Conservation (phyloP, 1,284 basidiomycete genomes). For the Marasmius fiardii region DNA sequence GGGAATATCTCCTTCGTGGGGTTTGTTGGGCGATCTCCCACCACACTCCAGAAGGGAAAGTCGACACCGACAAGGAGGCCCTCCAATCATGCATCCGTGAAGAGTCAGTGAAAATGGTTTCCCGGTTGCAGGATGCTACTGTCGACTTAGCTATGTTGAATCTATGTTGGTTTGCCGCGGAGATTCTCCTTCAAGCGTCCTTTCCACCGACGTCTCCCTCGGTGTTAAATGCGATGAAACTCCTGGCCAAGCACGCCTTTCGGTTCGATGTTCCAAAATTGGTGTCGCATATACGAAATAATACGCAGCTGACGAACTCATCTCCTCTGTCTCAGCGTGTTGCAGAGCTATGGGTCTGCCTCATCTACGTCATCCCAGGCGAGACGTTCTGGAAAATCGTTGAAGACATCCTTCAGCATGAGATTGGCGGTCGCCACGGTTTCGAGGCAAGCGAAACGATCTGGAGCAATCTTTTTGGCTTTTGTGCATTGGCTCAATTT, state of each 20-base stretch:
- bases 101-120: conserved; percentile 37
- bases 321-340: conserved; percentile 31
- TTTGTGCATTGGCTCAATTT: conserved; percentile 82
- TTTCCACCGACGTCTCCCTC: background rate
- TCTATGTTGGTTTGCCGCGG: conserved; percentile 61
- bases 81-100: conserved; percentile 26
- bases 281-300: conserved; percentile 42
- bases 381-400: conserved; percentile 48
- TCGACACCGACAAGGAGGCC: background rate
- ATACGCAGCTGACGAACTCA: background rate
- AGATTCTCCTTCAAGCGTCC: conserved; percentile 41
- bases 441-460: conserved; percentile 63
- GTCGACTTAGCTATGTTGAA: conserved; percentile 38
- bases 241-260: conserved; percentile 23
- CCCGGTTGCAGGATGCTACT: conserved; percentile 31
- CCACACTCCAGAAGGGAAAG: conserved; percentile 29
- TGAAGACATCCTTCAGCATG: conserved; percentile 30
- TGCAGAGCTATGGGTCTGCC: conserved; percentile 74
- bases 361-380: conserved; percentile 51
- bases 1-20: conserved; percentile 44
- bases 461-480: conserved; percentile 71
- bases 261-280: conserved; percentile 48
- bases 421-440: background rate
- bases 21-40: conserved; percentile 30
- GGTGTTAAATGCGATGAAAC: conserved; percentile 10